These are phyloP conservation scores for Biscutella laevigata DNA, from an alignment of 441 rosid species.

Conservation along the genomic window DNA sequence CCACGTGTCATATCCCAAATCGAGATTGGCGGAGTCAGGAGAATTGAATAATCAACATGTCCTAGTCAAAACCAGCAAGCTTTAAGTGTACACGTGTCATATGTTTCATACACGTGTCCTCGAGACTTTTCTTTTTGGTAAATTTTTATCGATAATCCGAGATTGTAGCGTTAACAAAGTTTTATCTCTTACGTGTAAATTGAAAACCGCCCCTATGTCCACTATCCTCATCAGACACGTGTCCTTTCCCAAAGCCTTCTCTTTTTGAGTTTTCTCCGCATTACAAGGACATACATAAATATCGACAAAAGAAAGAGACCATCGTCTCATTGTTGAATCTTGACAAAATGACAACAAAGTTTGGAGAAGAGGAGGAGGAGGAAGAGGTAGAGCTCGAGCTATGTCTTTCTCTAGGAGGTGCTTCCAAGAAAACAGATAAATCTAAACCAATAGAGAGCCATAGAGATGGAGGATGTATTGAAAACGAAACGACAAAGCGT, in stretches of 20 bases:
- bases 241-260: slow-evolving; percentile 11
- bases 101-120: too few species aligned
- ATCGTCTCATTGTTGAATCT: neutral
- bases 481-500: slow-evolving; percentile 25
- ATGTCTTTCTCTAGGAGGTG: slow-evolving; percentile 49
- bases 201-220: slow-evolving; percentile 20
- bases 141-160: slow-evolving; percentile 31
- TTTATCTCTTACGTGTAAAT: slow-evolving; percentile 33
- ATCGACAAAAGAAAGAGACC: too few species aligned
- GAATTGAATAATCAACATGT: too few species aligned
- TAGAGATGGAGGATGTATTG: neutral
- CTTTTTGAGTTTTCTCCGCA: neutral
- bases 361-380: slow-evolving; percentile 23
- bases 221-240: slow-evolving; percentile 32
- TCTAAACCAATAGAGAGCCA: slow-evolving; percentile 11
- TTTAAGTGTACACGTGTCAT: too few species aligned
- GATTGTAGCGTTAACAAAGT: slow-evolving; percentile 23
- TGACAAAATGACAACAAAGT: slow-evolving; percentile 25
- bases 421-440: slow-evolving; percentile 27
- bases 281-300: too few species aligned
- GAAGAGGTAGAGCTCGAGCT: slow-evolving; percentile 55
- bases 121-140: too few species aligned
- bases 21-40: too few species aligned
- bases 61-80: too few species aligned
- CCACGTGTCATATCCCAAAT: too few species aligned